Base-by-base conservation (phyloP, 1,139 yeast genomes). In the Hansenula anomala region DNA sequence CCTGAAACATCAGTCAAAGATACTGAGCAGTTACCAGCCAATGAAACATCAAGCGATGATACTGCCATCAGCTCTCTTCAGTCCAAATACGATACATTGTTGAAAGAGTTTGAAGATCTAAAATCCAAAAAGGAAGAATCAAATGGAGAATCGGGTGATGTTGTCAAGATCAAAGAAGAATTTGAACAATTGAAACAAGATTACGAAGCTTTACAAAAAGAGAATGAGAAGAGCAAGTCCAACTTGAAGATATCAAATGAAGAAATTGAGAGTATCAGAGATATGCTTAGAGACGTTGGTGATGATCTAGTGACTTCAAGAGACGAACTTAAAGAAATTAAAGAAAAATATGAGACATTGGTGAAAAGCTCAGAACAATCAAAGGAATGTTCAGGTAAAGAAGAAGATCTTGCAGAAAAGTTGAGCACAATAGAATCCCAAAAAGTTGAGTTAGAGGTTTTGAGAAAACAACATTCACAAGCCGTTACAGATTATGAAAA, bases 241-340 rank as follows among this genome's bases (percentile, higher is more conserved):
- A 46, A 45, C 6, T 20, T 45, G n/a, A 40, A 46, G 18, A 24
- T 36, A 13, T 48, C 47, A 25, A 35, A 38, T 14, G 59, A 54
- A 5, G 60, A 57, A 22, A 45, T 60, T 14, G 50, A 51, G 29
- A 66, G 64, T 36, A 68, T 84, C 38, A 73, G 81, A 47, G 96
- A 86, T 42, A 83, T 80, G 84, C 60, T 88, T 36, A 74, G 73
- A 48, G 78, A 75, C 36, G 71, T 88, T 17, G 96, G 96, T 1
- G 75, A 83, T 51, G 94, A 86, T 37, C 66, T 87, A 20, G 94
- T 87, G 0, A 64, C 67, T 2, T 69, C 79, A 0, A 68, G 68
- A 43, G 80, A 73, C 30, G 58, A 63, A 22, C 32, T 56, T 31
- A 61, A 60, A 44, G 44, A 45, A 3, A 38, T 43, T 51, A 66